Evolutionary conservation across 805 yeast species (phyloP).

Genomic region (Saturnispora quitensis): DNA sequence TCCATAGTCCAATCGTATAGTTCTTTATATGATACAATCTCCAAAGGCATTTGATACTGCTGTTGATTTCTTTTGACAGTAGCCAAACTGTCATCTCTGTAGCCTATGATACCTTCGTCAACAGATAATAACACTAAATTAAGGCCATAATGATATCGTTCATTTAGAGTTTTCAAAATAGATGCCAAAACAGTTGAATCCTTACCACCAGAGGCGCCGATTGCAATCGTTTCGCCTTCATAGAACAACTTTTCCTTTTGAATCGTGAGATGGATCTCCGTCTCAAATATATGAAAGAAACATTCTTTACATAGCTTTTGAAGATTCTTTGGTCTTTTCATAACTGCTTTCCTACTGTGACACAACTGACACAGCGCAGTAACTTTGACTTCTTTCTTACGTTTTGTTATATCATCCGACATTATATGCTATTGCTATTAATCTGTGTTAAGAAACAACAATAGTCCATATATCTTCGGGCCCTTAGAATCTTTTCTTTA

Average conservation of each 20-base stretch:
- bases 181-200: constrained; percentile 95
- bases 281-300: constrained; percentile 84
- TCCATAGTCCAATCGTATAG: constrained; percentile 98
- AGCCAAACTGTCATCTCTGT: constrained; percentile 93
- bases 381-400: constrained; percentile 27
- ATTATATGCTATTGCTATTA: background rate
- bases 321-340: constrained; percentile 86
- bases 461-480: background rate
- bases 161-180: constrained; percentile 77
- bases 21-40: constrained; percentile 66
- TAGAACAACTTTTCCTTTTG: constrained; percentile 56
- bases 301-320: constrained; percentile 87
- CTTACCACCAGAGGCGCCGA: constrained; percentile 98
- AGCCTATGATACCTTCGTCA: constrained; percentile 96
- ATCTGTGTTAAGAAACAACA: background rate
- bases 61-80: constrained; percentile 89
- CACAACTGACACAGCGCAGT: constrained; percentile 72
- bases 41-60: constrained; percentile 43
- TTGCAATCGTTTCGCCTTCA: constrained; percentile 82
- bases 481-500: background rate
- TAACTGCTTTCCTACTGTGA: constrained; percentile 68
- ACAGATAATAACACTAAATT: constrained; percentile 73
- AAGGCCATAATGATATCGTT: constrained; percentile 81
- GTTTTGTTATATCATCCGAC: background rate
- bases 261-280: constrained; percentile 91